Base-by-base conservation (phyloP, 1,284 basidiomycete genomes). In the Ustilago shanxiensis region DNA sequence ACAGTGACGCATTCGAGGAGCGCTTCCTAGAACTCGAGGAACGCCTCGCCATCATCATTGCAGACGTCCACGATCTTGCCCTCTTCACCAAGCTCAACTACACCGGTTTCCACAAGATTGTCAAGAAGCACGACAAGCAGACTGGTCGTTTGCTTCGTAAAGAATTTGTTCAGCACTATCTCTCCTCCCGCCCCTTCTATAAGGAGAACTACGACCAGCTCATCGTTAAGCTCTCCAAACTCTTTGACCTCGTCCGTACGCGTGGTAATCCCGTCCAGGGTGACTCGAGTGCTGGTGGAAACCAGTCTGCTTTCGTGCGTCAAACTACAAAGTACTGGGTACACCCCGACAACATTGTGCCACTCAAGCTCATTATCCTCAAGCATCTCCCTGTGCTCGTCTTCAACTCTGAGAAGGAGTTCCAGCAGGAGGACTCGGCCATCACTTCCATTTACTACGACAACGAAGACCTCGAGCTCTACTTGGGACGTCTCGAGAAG, bases 301-400 rank as follows among this genome's bases (percentile, higher is more conserved):
- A 88, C 76, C 96, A 99, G 88, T 96, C 93, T 82, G 97, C 96
- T 0, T 99, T 99, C 83, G 95, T 98, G 11, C 89, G 96, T 56
- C 95, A 97, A 87, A 99, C 96, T 39, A 99, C 96, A 18, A 99
- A 99, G 87, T 99, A 99, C 86, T 99, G 96, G 96, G 96, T 94
- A 79, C 71, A 88, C 86, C 64, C 86, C 93, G 86, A 86, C 71
- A 87, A 98, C 87, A 91, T 98, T 67, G 93, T 99, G 26, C 92
- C 95, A n/a, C 89, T 99, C 71, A 99, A 99, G 87, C 88, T 99
- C 60, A 94, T 95, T 37, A 95, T 99, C 81, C 88, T 99, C 81
- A 92, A 93, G 83, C 92, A 99, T 86, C 89, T 99, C 7, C 72
- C 70, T 72, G 71, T 59, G 8, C 41, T 83, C 93, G 96, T 99